Evolutionary conservation across 2,329 filamentous ascomycete genomes (phyloP), one percentile per base, ranked within the genome.

Genomic region (Penicillium sp.): DNA sequence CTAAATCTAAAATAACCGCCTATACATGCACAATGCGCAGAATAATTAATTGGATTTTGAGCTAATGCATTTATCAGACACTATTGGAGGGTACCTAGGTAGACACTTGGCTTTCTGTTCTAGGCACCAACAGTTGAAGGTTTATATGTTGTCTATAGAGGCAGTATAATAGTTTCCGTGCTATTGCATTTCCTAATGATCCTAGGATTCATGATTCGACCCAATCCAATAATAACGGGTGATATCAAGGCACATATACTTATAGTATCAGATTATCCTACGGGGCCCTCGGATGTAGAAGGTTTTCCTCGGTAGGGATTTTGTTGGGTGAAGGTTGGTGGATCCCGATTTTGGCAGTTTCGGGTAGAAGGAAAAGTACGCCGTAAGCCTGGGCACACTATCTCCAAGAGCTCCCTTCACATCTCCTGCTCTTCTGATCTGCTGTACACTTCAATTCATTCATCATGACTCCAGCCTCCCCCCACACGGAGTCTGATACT

Each of bases 361-460:
- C 63, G 64, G 63, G 59, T 67, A 70, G 69, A 70, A 71, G 68
- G 67, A 70, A 63, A 70, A 68, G 60, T 71, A 71, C 69, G 69
- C 67, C 51, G 69, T 71, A 71, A 68, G 63, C 64, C 59, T 69
- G 62, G 69, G 68, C 66, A 71, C 69, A 61, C 50, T 16, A 18
- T 34, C 35, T 24, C 18, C 35, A 52, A 43, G 44, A 27, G 46
- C 51, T 52, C 41, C 40, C 39, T 43, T 44, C 20, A 31, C 35
- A 26, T 41, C 35, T 26, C 34, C 48, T 44, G 42, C 40, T 63
- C 59, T 55, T 54, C 55, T 45, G 46, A 50, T 27, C 26, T 27
- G 26, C 43, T 49, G 40, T 42, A 44, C 38, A 50, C 43, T 40
- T 42, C 46, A 20, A 27, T 32, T 32, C 20, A 18, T 27, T 47